phyloP scores from a whole-genome alignment of 768 basidiomycete species.

The Phlegmacium glaucopus region DNA sequence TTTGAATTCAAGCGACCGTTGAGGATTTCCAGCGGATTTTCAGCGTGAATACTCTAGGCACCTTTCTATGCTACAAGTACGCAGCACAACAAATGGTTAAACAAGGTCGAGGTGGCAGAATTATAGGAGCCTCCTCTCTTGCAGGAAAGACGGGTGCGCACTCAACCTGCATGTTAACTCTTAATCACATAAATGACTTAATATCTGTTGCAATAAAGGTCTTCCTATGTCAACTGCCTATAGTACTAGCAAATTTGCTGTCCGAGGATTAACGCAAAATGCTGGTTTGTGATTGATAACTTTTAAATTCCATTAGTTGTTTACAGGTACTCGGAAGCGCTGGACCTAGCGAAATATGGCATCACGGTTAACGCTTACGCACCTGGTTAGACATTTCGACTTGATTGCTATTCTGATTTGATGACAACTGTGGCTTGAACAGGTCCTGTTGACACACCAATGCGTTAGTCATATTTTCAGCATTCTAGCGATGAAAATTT shows the following conservation, averaged over 20 bases:
- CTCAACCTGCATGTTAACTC: too few relatives aligned
- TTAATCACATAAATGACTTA: too few relatives aligned
- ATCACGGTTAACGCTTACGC: conserved; percentile 36
- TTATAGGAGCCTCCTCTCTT: conserved; percentile 41
- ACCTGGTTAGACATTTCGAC: conserved; percentile 18
- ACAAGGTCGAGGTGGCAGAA: conserved; percentile 40
- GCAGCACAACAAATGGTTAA: conserved; percentile 40
- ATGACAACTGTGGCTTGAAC: background rate
- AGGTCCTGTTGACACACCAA: conserved; percentile 12
- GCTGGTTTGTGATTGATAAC: conserved; percentile 23
- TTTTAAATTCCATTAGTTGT: background rate
- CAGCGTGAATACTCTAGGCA: conserved; percentile 32
- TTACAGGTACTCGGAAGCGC: conserved; percentile 5
- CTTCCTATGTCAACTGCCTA: too few relatives aligned
- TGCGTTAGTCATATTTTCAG: conserved; percentile 14
- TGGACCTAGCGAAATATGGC: conserved; percentile 15
- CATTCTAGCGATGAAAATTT: background rate
- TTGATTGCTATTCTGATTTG: background rate
- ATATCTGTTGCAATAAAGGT: too few relatives aligned
- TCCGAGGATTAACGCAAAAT: conserved; percentile 37
- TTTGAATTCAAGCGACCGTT: conserved; percentile 15
- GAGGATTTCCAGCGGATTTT: conserved; percentile 31
- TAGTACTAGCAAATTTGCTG: conserved; percentile 34
- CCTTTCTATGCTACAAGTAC: conserved; percentile 38
- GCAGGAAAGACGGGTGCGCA: conserved; percentile 35